These are phyloP conservation scores for Rhodotorula sp. DNA, from an alignment of 1,284 basidiomycete genomes.

Conservation along the genomic window DNA sequence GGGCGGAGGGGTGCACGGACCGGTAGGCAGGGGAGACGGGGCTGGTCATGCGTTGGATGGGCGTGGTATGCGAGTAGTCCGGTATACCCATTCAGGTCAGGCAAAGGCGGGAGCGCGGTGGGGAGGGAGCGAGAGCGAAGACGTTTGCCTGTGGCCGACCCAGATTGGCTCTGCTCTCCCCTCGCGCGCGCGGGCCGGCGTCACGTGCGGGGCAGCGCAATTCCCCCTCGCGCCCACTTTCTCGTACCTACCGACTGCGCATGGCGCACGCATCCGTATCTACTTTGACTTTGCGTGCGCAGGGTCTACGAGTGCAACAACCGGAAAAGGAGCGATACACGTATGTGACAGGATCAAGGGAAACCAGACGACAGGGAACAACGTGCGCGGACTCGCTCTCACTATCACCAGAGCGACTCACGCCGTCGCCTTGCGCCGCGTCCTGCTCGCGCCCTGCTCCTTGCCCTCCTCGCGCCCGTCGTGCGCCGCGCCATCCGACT, in stretches of 20 bases:
- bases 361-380: too few species aligned
- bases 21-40: not conserved
- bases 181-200: too few species aligned
- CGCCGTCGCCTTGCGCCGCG: constrained; percentile 8
- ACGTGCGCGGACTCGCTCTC: too few species aligned
- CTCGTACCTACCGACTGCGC: too few species aligned
- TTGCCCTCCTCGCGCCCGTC: not conserved
- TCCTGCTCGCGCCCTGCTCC: not conserved
- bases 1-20: not conserved
- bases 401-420: not conserved
- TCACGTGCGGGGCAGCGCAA: too few species aligned
- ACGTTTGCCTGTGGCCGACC: too few species aligned
- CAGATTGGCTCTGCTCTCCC: too few species aligned
- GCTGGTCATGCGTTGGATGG: constrained; percentile 5
- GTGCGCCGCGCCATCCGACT: not conserved
- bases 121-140: not conserved
- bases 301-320: too few species aligned
- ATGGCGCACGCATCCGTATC: too few species aligned
- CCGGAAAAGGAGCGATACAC: too few species aligned
- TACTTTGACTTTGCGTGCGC: too few species aligned
- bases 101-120: not conserved
- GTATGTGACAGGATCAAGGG: not conserved
- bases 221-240: too few species aligned
- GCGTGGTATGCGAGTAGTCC: not conserved
- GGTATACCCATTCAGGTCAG: constrained; percentile 9